Evolutionary conservation across 805 yeast genomes (phyloP), one percentile per base, ranked within the genome.

Genomic region (Nakazawaea ernobii): DNA sequence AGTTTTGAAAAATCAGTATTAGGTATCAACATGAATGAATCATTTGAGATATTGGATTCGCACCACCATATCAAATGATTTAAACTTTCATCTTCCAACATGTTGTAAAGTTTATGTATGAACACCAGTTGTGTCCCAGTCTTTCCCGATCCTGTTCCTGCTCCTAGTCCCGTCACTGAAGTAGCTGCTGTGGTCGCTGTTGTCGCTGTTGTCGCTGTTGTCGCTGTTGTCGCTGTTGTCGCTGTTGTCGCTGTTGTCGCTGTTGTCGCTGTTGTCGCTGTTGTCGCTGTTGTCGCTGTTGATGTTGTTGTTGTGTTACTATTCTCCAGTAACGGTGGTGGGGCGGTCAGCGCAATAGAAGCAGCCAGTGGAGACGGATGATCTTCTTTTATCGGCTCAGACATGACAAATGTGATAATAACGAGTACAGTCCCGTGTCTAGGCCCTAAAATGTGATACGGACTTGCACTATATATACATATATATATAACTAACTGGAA

Each of bases 51-150:
- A 8, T 43, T 24, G 50, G 78, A 77, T 9, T 80, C 58, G 1
- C 88, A 66, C 97, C 98, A 92, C 82, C 92, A 83, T 24, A 92
- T 92, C 35, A 92, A 72, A 59, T 85, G 94, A 48, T 77, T 68
- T 32, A 92, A 68, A 28, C 76, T 65, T 2, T 70, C 69, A 60
- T 92, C 97, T 56, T 91, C 95, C 42, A 92, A 74, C 95, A 92
- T 92, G 53, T 84, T 81, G 70, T 87, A 91, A 26, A 92, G 75
- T 61, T 92, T 92, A 66, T 91, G 96, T 50, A 91, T 86, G 67
- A 92, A 92, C 13, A 48, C 50, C 46, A 39, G 43, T 30, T 48
- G 50, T n/a, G 50, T 48, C 4, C 50, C 50, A 20, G 42, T 38
- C 36, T 43, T 48, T 2, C 35, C 20, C 27, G 14, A 20, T 20